Evolutionary conservation across 306 rosid species (phyloP).

Genomic region (Dryas alaskensis): DNA sequence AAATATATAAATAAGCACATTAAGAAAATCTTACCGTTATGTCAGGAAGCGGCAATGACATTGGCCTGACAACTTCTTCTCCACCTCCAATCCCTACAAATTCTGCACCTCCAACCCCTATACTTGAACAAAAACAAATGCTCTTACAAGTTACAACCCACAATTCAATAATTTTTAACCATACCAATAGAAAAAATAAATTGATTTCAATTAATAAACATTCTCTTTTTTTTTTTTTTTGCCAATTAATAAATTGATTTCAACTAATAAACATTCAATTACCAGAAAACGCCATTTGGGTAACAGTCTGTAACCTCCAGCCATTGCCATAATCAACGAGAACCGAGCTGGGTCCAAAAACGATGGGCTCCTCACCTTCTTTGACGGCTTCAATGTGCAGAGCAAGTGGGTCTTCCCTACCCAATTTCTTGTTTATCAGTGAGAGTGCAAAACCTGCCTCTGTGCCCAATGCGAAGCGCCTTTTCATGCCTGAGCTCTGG

Average conservation of each 20-base stretch:
- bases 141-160: background rate
- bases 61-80: conserved; percentile 4
- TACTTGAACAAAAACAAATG: background rate
- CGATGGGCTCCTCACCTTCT: conserved; percentile 67
- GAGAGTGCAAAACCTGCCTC: conserved; percentile 65
- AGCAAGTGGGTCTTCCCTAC: conserved; percentile 25
- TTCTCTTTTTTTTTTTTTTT: too few relatives aligned
- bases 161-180: background rate
- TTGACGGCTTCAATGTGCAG: conserved; percentile 62
- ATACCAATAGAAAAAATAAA: background rate
- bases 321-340: conserved; percentile 50
- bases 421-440: conserved; percentile 53
- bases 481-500: conserved; percentile 49
- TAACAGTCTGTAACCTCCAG: conserved; percentile 64
- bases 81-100: background rate
- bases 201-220: background rate
- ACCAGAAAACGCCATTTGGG: conserved; percentile 33
- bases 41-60: conserved; percentile 22
- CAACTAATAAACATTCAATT: background rate
- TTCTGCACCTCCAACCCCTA: conserved; percentile 14
- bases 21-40: background rate
- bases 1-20: background rate
- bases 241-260: too few relatives aligned
- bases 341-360: conserved; percentile 57
- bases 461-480: conserved; percentile 68